Percentiles rank a stretch among this genome's conserved stretches.
Conservation (phyloP, 73 alveolate genomes). For the Paramecium primaurelia region DNA sequence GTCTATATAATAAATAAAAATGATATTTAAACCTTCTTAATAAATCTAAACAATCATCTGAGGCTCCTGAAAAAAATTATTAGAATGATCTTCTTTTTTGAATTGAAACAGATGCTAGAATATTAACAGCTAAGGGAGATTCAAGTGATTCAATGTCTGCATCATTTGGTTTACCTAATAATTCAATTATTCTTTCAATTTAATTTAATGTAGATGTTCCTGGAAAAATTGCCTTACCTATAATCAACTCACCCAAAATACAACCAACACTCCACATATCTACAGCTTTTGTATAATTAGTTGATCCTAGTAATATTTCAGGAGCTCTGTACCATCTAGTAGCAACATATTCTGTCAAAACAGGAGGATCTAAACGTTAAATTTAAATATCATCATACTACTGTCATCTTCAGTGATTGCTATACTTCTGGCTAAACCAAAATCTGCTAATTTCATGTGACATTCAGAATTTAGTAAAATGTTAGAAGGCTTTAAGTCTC, state of each 20-base stretch:
- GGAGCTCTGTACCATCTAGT: slow-evolving; percentile 98
- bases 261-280: slow-evolving; percentile 98
- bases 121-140: slow-evolving; percentile 65
- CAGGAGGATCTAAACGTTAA: slow-evolving; percentile 60
- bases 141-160: slow-evolving; percentile 82
- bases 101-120: slow-evolving; percentile 72
- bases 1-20: slow-evolving; percentile 25
- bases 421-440: slow-evolving; percentile 87
- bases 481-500: slow-evolving; percentile 90
- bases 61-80: slow-evolving; percentile 73
- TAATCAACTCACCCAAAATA: slow-evolving; percentile 88
- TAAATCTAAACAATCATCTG: slow-evolving; percentile 65
- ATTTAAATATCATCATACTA: background rate
- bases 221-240: slow-evolving; percentile 86
- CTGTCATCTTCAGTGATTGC: slow-evolving; percentile 72
- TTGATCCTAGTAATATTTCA: slow-evolving; percentile 86
- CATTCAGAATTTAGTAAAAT: slow-evolving; percentile 86
- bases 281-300: slow-evolving; percentile 88
- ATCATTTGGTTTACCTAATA: slow-evolving; percentile 81
- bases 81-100: slow-evolving; percentile 69
- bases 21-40: background rate
- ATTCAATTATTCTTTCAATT: slow-evolving; percentile 78
- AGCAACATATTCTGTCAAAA: slow-evolving; percentile 93
- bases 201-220: slow-evolving; percentile 86
- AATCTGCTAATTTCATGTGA: slow-evolving; percentile 88